Conservation (phyloP, 2,329 filamentous ascomycete species). For the Aspergillus hiratsukae region DNA sequence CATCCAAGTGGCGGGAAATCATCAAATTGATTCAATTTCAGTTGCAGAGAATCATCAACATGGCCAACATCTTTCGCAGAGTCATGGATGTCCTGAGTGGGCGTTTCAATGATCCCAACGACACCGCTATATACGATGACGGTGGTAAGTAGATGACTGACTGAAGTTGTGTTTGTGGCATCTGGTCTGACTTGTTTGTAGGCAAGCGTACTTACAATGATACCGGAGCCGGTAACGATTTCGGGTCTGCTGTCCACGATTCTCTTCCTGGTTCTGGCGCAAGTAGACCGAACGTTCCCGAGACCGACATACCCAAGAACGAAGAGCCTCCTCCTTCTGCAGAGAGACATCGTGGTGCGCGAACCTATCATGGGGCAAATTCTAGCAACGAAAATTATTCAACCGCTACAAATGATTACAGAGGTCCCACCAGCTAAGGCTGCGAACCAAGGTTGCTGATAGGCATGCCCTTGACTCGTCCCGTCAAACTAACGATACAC, state of each 20-base stretch:
- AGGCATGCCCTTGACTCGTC: no score
- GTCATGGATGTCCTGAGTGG: slow-evolving; percentile 44
- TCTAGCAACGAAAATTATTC: slow-evolving; percentile 9
- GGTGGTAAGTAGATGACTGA: background rate
- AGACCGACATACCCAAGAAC: background rate
- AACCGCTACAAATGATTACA: slow-evolving; percentile 3
- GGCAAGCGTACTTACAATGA: background rate
- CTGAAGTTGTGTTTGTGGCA: background rate
- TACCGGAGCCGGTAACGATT: background rate
- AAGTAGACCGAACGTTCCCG: background rate
- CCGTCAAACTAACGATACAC: no score
- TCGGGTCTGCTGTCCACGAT: background rate
- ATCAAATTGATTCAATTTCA: background rate
- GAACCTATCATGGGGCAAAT: slow-evolving; percentile 20
- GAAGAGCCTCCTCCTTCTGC: background rate
- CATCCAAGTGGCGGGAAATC: background rate
- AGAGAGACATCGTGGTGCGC: background rate
- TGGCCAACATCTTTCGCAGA: slow-evolving; percentile 46
- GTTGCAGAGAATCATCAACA: slow-evolving; percentile 22
- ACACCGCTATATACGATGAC: background rate
- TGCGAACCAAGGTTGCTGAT: no score
- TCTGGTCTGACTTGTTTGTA: background rate
- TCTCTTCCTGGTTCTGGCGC: background rate
- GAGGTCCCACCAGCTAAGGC: slow-evolving; percentile 38
- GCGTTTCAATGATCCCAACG: slow-evolving; percentile 22